A percentile compares a stretch with the other conserved stretches of the same genome.
phyloP scores from a whole-genome alignment of 2,329 filamentous ascomycete species.

The Phaeosphaeria sp. region DNA sequence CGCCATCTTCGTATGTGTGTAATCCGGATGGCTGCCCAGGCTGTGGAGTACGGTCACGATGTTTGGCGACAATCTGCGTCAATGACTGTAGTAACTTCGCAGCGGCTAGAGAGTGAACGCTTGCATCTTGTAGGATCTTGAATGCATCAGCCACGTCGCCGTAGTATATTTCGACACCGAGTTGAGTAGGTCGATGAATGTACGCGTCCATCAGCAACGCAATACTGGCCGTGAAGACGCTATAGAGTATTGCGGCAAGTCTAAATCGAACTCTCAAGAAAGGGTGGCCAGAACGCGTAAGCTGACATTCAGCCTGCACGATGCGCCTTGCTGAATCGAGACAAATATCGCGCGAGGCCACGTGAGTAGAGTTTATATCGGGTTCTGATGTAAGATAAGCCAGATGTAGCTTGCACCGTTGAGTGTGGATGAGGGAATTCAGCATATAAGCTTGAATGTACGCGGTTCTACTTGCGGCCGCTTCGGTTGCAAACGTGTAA shows the following conservation, averaged over 20 bases:
- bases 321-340: conserved; percentile 39
- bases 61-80: conserved; percentile 1
- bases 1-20: no score
- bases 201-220: conserved; percentile 7
- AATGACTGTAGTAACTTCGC: background rate
- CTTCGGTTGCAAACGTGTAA: background rate
- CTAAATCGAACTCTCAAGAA: background rate
- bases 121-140: background rate
- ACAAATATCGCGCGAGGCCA: conserved; percentile 44
- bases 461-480: conserved; percentile 8
- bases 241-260: conserved; percentile 2
- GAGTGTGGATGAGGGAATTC: conserved; percentile 44
- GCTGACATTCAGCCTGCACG: conserved; percentile 24
- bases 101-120: conserved; percentile 1
- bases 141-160: conserved; percentile 4
- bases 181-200: background rate
- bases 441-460: conserved; percentile 45
- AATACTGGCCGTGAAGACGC: conserved; percentile 5
- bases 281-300: background rate
- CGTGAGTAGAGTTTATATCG: conserved; percentile 34
- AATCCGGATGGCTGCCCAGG: no score
- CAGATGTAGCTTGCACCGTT: conserved; percentile 46
- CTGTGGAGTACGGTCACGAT: background rate
- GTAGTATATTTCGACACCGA: background rate
- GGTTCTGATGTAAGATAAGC: conserved; percentile 40